Conservation (phyloP, 2,329 filamentous ascomycete species). For the Stachybotrys elegans region DNA sequence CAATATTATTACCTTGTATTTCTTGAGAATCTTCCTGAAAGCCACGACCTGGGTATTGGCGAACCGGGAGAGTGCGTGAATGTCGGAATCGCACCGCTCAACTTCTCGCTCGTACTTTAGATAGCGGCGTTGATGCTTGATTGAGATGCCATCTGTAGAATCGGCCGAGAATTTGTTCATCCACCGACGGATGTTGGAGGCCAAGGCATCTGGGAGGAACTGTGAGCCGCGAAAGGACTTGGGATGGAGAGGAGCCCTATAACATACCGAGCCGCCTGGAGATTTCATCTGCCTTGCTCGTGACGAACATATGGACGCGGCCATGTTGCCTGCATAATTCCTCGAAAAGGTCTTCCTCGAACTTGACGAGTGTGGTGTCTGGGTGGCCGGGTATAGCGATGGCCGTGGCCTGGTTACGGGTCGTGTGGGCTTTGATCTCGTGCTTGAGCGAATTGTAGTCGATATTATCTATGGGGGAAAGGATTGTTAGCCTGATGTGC, state of each 20-base stretch:
- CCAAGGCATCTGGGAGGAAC: constrained; percentile 47
- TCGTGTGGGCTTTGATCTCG: constrained; percentile 76
- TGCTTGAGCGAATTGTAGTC: constrained; percentile 86
- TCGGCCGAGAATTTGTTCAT: constrained; percentile 36
- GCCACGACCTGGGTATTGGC: constrained; percentile 68
- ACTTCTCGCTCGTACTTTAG: constrained; percentile 49
- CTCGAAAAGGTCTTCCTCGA: constrained; percentile 66
- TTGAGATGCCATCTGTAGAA: constrained; percentile 21
- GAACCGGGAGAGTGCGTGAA: constrained; percentile 66
- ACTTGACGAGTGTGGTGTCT: constrained; percentile 52
- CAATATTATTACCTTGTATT: constrained; percentile 60
- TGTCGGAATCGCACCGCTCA: constrained; percentile 62
- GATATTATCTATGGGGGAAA: constrained; percentile 74
- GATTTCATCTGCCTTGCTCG: constrained; percentile 76
- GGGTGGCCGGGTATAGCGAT: constrained; percentile 70
- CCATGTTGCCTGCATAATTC: constrained; percentile 72
- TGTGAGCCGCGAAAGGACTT: constrained; percentile 17
- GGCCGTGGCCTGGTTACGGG: constrained; percentile 61
- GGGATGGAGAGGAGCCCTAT: background rate
- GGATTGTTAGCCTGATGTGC: too few relatives aligned
- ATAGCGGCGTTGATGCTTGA: constrained; percentile 47
- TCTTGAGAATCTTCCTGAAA: constrained; percentile 80
- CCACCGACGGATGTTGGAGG: constrained; percentile 41
- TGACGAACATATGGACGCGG: constrained; percentile 72
- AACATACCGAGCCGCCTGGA: constrained; percentile 59